A percentile compares a stretch with the other conserved stretches of the same genome.
phyloP scores from a whole-genome alignment of 208 protist species.

The Crithidia mellificae region DNA sequence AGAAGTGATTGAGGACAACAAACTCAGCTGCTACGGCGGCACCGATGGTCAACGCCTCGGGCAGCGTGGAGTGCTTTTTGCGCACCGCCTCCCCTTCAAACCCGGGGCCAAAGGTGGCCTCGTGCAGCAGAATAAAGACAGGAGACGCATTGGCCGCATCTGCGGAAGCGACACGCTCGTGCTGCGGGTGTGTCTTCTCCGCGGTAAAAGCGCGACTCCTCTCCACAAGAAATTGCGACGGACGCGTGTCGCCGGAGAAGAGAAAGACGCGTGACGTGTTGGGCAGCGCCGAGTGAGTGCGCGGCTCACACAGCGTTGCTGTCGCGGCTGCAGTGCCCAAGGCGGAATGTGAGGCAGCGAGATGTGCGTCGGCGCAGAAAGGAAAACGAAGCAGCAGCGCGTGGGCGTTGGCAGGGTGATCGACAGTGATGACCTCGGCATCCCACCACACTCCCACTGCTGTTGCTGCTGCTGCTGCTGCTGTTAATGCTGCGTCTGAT shows the following conservation, averaged over 20 bases:
- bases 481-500: no score
- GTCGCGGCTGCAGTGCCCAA: no score
- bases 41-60: slow-evolving; percentile 79
- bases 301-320: no score
- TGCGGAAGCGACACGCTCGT: background rate
- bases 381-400: slow-evolving; percentile 85
- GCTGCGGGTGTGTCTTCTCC: background rate
- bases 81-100: slow-evolving; percentile 76
- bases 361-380: background rate
- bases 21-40: slow-evolving; percentile 40
- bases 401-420: slow-evolving; percentile 88
- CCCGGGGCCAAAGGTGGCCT: slow-evolving; percentile 92
- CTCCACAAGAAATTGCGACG: slow-evolving; percentile 67
- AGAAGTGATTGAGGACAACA: slow-evolving; percentile 91
- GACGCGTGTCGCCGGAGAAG: slow-evolving; percentile 93
- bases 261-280: slow-evolving; percentile 60
- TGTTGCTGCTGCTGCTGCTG: background rate
- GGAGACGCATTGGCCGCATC: background rate
- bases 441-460: slow-evolving; percentile 40
- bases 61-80: slow-evolving; percentile 90
- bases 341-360: no score
- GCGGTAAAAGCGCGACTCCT: slow-evolving; percentile 52
- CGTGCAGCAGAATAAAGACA: slow-evolving; percentile 89
- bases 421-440: slow-evolving; percentile 73
- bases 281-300: slow-evolving; percentile 3